Evolutionary conservation across 345 rosid species (phyloP), one percentile per base, ranked within the genome.

Genomic region (Eucalyptus tenuipes): DNA sequence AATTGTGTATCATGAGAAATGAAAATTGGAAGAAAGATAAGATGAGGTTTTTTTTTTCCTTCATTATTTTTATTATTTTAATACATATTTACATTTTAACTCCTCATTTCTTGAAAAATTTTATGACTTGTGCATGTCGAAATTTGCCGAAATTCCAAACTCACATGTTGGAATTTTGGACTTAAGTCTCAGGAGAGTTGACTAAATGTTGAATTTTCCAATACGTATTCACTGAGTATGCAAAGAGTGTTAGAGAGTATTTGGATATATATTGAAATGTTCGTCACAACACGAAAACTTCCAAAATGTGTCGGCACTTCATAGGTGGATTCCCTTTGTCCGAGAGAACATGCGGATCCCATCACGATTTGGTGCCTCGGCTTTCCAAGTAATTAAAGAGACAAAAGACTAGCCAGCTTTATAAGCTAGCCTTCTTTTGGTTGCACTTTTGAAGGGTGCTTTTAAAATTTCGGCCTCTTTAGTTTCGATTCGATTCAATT

Each of bases 261-360:
- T 20, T 4, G 0, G 0, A 52, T 52, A 18, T 18, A 52, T 18
- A 20, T 52, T 52, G 1, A 20, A 52, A 52, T 18, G 2, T 52
- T 0, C 0, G 1, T 3, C 2, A 0, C 10, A 0, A 1, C 2
- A 52, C 0, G 0, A 52, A 52, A 4, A 10, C 57, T 52, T 20
- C 0, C 10, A 3, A 20, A 52, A 52, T 20, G 25, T 20, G 25
- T 20, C 25, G 25, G 0, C 22, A 18, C 57, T 52, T 20, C 10
- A 18, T 52, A 7, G 24, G 24, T 7, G 25, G 57, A 52, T 52
- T 8, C 42, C 18, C 33, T 33, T 66, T 0, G 79, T 31, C 79
- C 40, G 22, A 66, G 79, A 31, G 22, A 66, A 66, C 44, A 68
- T 17, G 22, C 15, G 5, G 47, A 75, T 75, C 27, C 15, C 29